phyloP scores from a whole-genome alignment of 2,329 filamentous ascomycete genomes.

The Cryphonectria carpinicola region DNA sequence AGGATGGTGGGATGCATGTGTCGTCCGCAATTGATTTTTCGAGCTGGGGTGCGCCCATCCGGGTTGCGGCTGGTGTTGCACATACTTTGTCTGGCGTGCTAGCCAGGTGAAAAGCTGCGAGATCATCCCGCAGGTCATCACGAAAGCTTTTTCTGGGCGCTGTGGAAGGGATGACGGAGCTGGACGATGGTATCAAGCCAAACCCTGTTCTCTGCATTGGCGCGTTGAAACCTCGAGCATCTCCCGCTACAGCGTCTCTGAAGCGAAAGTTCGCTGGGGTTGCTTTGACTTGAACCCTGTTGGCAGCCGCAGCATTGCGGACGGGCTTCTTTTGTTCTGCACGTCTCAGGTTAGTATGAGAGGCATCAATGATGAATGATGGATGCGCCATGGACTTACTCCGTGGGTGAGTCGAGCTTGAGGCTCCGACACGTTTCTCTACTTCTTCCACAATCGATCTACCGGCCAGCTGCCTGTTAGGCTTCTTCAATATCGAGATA shows the following conservation, averaged over 20 bases:
- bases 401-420: slow-evolving; percentile 48
- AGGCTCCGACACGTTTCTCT: slow-evolving; percentile 58
- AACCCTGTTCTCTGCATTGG: slow-evolving; percentile 13
- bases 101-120: slow-evolving; percentile 29
- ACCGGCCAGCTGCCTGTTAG: slow-evolving; percentile 72
- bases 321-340: slow-evolving; percentile 58
- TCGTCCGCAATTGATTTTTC: slow-evolving; percentile 9
- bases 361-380: not conserved
- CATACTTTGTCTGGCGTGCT: slow-evolving; percentile 33
- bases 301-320: slow-evolving; percentile 38
- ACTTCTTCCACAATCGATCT: slow-evolving; percentile 69
- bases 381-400: slow-evolving; percentile 48
- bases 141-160: slow-evolving; percentile 27
- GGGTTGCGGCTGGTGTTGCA: slow-evolving; percentile 33
- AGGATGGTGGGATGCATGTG: slow-evolving; percentile 28
- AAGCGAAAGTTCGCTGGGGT: slow-evolving; percentile 61
- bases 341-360: slow-evolving; percentile 8
- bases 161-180: slow-evolving; percentile 35
- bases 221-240: slow-evolving; percentile 33
- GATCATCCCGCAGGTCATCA: slow-evolving; percentile 18
- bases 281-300: slow-evolving; percentile 55
- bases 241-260: slow-evolving; percentile 50
- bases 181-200: slow-evolving; percentile 31
- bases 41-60: slow-evolving; percentile 17
- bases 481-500: slow-evolving; percentile 74